Percentiles rank a stretch among this genome's conserved stretches.
Conservation (phyloP, 2,329 filamentous ascomycete species). For the Cytospora paraplurivora region DNA sequence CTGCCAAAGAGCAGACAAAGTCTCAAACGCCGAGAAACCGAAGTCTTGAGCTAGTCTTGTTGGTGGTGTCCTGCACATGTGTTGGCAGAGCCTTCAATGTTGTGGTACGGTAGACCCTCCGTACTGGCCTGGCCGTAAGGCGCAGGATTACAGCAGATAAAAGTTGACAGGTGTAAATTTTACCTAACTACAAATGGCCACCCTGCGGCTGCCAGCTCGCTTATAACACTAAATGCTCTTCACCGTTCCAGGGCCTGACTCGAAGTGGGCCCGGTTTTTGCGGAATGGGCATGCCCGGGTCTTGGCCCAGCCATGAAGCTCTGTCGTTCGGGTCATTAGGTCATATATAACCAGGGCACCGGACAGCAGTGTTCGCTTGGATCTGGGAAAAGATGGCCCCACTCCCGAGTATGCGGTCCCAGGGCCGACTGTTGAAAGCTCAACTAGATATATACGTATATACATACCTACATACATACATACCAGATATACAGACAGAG, state of each 20-base stretch:
- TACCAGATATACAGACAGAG: neutral
- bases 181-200: neutral
- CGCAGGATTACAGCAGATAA: no score
- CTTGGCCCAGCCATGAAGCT: neutral
- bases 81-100: no score
- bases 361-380: neutral
- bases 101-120: no score
- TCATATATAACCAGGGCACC: neutral
- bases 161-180: no score
- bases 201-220: conserved; percentile 1
- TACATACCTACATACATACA: no score
- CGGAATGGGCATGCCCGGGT: conserved; percentile 8
- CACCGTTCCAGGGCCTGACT: conserved; percentile 11
- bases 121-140: no score
- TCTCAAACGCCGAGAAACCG: neutral
- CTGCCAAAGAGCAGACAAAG: neutral
- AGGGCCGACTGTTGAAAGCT: neutral
- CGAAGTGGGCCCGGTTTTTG: conserved; percentile 19
- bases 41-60: neutral
- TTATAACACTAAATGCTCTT: conserved; percentile 2
- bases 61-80: neutral
- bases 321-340: conserved; percentile 4
- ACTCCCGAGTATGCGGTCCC: neutral
- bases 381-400: neutral
- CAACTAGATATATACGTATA: no score